Evolutionary conservation across 2,329 filamentous ascomycete genomes (phyloP), one percentile per base, ranked within the genome.

Genomic region (Pseudogymnoascus verrucosus): DNA sequence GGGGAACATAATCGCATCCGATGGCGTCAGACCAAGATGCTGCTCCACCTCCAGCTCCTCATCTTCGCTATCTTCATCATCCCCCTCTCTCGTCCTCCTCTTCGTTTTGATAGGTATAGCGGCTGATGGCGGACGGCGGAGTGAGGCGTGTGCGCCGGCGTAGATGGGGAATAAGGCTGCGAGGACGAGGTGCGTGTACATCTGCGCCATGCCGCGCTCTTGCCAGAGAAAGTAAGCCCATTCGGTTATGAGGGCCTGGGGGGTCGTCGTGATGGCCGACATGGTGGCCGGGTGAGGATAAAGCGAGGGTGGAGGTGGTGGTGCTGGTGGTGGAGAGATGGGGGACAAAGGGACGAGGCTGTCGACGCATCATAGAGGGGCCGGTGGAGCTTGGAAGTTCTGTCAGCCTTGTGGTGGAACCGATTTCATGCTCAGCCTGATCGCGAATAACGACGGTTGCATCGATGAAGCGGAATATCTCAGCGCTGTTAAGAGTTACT

Each of bases 1-100:
- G 1, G 93, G 95, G 67, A 97, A 90, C 70, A 96, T 75, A 68
- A 98, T 84, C 59, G 91, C 93, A 75, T 98, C 93, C 0, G 84
- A 87, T 1, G 89, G 86, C 7, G 86, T 82, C 62, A 96, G 76
- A 0, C 88, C 88, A 78, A 89, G 84, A 68, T 80, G 80, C 65
- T 86, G 82, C 68, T 85, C 81, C 8, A 82, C 78, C 7, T 84
- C 78, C 10, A 82, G 78, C 19, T 85, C 79, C 16, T 82, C 81
- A 10, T 84, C 79, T 0, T 80, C 76, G 1, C 76, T 72, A 44
- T 71, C 73, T 2, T 78, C 76, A n/a, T 80, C 79, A 5, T 77
- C 76, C 40, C 74, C 72, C 14, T 72, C 31, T 34, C 10, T 70
- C 47, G 67, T 65, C 34, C 67, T 66, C 7, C 72, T 69, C 68